Percentiles rank a stretch among this genome's conserved stretches.
Conservation (phyloP, 2,329 filamentous ascomycete genomes). For the Plenodomus biglobosus region DNA sequence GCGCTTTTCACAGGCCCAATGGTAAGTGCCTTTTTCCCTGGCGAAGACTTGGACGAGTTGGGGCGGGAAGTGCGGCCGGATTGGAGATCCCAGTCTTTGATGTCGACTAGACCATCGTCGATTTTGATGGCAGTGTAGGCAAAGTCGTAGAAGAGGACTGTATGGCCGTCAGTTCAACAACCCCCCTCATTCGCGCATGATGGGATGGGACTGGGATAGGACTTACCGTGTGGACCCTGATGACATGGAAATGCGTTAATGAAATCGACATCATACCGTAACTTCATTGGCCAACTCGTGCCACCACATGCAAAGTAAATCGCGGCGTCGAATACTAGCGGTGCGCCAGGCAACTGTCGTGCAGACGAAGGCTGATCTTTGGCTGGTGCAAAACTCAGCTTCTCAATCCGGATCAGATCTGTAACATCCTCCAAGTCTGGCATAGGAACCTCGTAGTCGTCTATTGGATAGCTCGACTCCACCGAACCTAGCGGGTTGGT, state of each 20-base stretch:
- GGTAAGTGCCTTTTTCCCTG: constrained; percentile 35
- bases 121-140: constrained; percentile 60
- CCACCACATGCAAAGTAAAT: constrained; percentile 47
- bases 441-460: constrained; percentile 65
- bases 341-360: constrained; percentile 32
- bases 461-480: constrained; percentile 62
- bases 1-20: constrained; percentile 23
- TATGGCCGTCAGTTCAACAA: constrained; percentile 13
- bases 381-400: constrained; percentile 60
- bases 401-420: constrained; percentile 70
- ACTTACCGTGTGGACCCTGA: constrained; percentile 45
- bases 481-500: constrained; percentile 69
- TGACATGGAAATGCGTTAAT: constrained; percentile 47
- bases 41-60: constrained; percentile 36
- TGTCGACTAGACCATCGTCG: constrained; percentile 63
- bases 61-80: constrained; percentile 35
- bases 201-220: background rate
- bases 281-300: constrained; percentile 43
- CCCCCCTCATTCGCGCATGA: too few relatives aligned
- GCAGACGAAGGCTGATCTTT: constrained; percentile 38
- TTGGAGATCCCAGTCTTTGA: constrained; percentile 64
- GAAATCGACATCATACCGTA: constrained; percentile 47
- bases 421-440: constrained; percentile 61
- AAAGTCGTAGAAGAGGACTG: constrained; percentile 72
- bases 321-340: constrained; percentile 43